These are phyloP conservation scores for Penicillium coffeae DNA, from an alignment of 495 filamentous ascomycete genomes.

Conservation along the genomic window DNA sequence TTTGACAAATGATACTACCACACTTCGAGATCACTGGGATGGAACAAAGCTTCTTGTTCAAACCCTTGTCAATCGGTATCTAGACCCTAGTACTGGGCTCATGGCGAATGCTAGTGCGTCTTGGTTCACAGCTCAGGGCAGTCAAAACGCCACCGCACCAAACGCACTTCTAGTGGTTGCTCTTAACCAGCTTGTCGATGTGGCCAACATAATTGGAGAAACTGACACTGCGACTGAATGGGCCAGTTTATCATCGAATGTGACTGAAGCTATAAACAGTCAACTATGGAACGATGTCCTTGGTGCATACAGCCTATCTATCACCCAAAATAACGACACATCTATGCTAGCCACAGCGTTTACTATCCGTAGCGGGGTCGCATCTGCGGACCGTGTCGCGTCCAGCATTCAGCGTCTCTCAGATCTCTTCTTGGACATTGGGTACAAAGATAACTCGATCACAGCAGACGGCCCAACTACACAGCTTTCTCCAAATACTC, in stretches of 20 bases:
- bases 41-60: conserved; percentile 14
- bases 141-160: conserved; percentile 5
- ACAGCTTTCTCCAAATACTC: conserved; percentile 14
- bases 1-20: conserved; percentile 9
- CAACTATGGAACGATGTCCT: conserved; percentile 23
- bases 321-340: conserved; percentile 12
- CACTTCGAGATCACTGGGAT: conserved; percentile 11
- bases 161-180: conserved; percentile 6
- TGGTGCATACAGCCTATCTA: conserved; percentile 20
- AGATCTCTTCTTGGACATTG: conserved; percentile 3
- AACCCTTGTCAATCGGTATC: conserved; percentile 10
- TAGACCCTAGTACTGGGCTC: conserved; percentile 19
- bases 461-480: neutral
- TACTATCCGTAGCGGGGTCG: conserved; percentile 23
- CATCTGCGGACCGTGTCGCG: conserved; percentile 16
- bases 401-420: neutral
- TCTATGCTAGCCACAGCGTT: conserved; percentile 22
- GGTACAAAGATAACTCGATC: conserved; percentile 14
- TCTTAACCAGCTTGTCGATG: conserved; percentile 9
- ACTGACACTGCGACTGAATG: neutral
- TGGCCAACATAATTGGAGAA: conserved; percentile 4
- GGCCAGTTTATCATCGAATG: neutral
- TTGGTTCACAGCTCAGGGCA: conserved; percentile 10
- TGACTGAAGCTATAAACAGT: conserved; percentile 19
- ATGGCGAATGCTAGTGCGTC: conserved; percentile 8